Conservation (phyloP, 2,329 filamentous ascomycete species). For the Huntiella decipiens region DNA sequence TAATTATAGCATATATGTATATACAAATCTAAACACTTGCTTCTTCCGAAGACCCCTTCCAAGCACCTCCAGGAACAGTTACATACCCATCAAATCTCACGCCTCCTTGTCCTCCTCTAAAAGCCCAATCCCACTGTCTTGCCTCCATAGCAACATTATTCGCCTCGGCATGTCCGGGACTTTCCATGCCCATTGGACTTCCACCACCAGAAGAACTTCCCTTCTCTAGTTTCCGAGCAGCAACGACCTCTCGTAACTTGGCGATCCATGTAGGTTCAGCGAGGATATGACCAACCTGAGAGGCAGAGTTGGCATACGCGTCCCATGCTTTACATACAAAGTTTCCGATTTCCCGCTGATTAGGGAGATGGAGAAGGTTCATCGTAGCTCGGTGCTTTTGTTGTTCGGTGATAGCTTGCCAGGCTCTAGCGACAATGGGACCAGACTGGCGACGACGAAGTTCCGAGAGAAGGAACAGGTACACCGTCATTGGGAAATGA, state of each 20-base stretch:
- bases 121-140: too few species aligned
- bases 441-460: constrained; percentile 32
- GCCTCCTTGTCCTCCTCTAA: background rate
- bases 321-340: constrained; percentile 46
- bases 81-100: background rate
- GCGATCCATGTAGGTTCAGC: constrained; percentile 28
- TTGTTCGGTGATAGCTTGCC: constrained; percentile 36
- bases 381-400: constrained; percentile 31
- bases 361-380: constrained; percentile 31
- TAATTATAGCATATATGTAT: too few species aligned
- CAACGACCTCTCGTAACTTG: constrained; percentile 26
- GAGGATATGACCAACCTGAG: constrained; percentile 24
- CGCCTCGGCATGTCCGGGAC: background rate
- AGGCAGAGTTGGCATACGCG: constrained; percentile 30
- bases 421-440: constrained; percentile 38
- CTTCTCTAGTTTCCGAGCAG: constrained; percentile 16
- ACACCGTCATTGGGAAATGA: constrained; percentile 41
- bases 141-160: constrained; percentile 25
- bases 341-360: constrained; percentile 37
- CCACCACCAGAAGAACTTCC: background rate
- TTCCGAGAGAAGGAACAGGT: constrained; percentile 40
- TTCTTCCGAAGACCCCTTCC: too few species aligned
- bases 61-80: background rate
- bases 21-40: too few species aligned
- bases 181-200: background rate